Percentiles rank a stretch among this genome's conserved stretches.
These are phyloP conservation scores for Parathielavia hyrcaniae DNA, from an alignment of 495 filamentous ascomycete species.

Conservation along the genomic window DNA sequence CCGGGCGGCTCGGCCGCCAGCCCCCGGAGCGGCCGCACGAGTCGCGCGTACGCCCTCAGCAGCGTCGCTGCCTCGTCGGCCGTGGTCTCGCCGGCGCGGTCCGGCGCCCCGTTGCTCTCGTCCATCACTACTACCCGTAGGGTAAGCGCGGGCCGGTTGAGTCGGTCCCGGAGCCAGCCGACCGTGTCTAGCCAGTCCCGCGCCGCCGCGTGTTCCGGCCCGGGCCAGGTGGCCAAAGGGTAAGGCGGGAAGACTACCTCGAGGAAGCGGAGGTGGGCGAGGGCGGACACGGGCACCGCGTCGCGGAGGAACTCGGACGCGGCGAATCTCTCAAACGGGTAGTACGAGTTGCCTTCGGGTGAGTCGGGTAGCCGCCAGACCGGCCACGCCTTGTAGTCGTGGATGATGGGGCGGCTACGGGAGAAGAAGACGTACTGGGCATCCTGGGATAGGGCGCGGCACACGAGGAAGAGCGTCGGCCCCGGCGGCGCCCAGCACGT, in stretches of 20 bases:
- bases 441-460: constrained; percentile 8
- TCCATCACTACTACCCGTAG: background rate
- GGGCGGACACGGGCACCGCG: constrained; percentile 8
- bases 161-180: background rate
- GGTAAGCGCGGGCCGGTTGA: constrained; percentile 1
- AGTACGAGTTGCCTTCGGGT: constrained; percentile 9
- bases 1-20: constrained; percentile 4
- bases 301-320: constrained; percentile 12
- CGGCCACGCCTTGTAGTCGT: constrained; percentile 11
- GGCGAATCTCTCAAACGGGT: constrained; percentile 12
- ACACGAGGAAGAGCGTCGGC: constrained; percentile 13
- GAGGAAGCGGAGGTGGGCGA: constrained; percentile 15
- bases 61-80: background rate
- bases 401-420: constrained; percentile 18
- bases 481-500: constrained; percentile 4
- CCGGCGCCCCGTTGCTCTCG: background rate
- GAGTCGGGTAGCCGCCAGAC: background rate
- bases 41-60: constrained; percentile 1
- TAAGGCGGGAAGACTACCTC: constrained; percentile 16
- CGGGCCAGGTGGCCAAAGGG: background rate
- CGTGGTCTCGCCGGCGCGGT: background rate
- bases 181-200: constrained; percentile 11
- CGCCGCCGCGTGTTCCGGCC: constrained; percentile 2
- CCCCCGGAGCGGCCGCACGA: constrained; percentile 1
- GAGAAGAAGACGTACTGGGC: too few relatives aligned